A percentile compares a stretch with the other conserved stretches of the same genome.
Conservation (phyloP, 768 basidiomycete genomes). For the Chalciporus pseudorubinellus region DNA sequence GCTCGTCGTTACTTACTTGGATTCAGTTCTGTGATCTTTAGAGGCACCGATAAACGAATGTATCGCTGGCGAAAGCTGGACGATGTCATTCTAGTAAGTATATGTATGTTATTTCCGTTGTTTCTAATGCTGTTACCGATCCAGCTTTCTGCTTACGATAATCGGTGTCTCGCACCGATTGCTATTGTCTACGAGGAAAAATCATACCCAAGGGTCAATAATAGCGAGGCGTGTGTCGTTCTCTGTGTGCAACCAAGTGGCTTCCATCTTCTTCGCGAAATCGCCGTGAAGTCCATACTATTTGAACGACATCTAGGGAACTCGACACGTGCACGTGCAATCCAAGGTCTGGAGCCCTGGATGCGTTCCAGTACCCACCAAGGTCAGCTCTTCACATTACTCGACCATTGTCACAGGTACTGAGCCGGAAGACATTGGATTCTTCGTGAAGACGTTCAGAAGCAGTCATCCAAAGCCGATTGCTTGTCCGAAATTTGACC, state of each 20-base stretch:
- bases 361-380: background rate
- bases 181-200: slow-evolving; percentile 7
- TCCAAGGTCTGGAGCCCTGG: too few species aligned
- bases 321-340: too few species aligned
- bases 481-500: background rate
- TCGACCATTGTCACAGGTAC: background rate
- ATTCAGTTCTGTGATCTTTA: slow-evolving; percentile 6
- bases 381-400: slow-evolving; percentile 1
- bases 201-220: background rate
- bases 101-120: background rate
- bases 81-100: slow-evolving; percentile 2
- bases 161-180: background rate
- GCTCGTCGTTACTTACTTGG: background rate
- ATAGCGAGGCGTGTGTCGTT: background rate
- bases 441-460: background rate
- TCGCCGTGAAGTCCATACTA: slow-evolving; percentile 16
- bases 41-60: slow-evolving; percentile 6
- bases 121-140: background rate
- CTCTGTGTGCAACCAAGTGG: slow-evolving; percentile 16
- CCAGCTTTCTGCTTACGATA: slow-evolving; percentile 5
- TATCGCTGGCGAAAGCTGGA: slow-evolving; percentile 11
- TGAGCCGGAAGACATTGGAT: background rate
- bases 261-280: slow-evolving; percentile 18
- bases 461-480: background rate
- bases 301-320: slow-evolving; percentile 4